Percentiles rank a stretch among this genome's conserved stretches.
These are phyloP conservation scores for Alternaria viburni DNA, from an alignment of 2,329 filamentous ascomycete species.

Conservation along the genomic window DNA sequence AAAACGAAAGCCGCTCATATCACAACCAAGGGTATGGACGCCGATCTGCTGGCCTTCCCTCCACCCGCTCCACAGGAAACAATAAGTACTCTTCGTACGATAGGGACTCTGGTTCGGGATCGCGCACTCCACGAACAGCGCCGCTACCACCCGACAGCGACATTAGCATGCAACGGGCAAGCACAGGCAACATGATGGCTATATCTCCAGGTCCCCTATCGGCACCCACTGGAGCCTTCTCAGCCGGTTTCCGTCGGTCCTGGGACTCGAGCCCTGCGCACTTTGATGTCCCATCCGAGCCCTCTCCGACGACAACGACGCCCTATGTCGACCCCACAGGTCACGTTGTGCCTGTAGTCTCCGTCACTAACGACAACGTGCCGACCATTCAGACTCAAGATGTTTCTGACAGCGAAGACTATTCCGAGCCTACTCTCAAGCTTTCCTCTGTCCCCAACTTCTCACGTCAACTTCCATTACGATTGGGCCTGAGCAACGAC, in stretches of 20 bases:
- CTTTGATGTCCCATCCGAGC: constrained; percentile 40
- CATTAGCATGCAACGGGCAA: constrained; percentile 50
- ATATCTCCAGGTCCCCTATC: constrained; percentile 53
- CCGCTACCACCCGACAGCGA: constrained; percentile 58
- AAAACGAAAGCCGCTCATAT: constrained; percentile 40
- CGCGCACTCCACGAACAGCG: constrained; percentile 47
- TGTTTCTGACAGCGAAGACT: constrained; percentile 14
- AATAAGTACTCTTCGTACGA: constrained; percentile 45
- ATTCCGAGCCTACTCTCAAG: constrained; percentile 19
- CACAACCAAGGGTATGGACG: constrained; percentile 43
- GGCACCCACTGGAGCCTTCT: constrained; percentile 47
- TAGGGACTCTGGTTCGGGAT: constrained; percentile 35
- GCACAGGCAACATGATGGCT: constrained; percentile 49
- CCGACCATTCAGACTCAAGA: constrained; percentile 9
- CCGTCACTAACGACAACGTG: constrained; percentile 36
- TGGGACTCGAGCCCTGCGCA: constrained; percentile 48
- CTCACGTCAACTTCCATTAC: constrained; percentile 47
- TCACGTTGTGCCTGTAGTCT: constrained; percentile 46
- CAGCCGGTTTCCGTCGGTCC: constrained; percentile 48
- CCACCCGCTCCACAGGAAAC: constrained; percentile 28
- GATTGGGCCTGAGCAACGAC: constrained; percentile 23
- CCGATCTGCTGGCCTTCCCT: constrained; percentile 41
- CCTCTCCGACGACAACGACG: constrained; percentile 30
- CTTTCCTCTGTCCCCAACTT: constrained; percentile 43
- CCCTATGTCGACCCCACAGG: constrained; percentile 48